Evolutionary conservation across 129 eudicot species (phyloP), one percentile per base, ranked within the genome.

Genomic region (Lactuca saligna): DNA sequence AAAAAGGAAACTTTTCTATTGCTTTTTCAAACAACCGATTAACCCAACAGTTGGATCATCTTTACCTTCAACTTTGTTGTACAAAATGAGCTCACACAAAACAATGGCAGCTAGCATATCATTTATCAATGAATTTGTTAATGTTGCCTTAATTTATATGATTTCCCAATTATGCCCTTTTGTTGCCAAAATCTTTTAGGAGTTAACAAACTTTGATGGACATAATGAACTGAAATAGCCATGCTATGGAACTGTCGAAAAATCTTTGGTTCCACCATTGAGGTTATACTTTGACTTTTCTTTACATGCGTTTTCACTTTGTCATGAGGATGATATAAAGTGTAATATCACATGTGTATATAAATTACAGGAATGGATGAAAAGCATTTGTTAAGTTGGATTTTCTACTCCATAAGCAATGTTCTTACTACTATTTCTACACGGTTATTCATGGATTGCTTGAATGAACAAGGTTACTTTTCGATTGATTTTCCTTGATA

Each of bases 191-290:
- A 85, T 93, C 17, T 89, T 89, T 74, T 93, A 97, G 99, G 89
- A 87, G 76, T 93, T 97, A 11, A 82, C 87, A 72, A 89, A 85
- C 34, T 93, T 93, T 71, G 92, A 93, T 63, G 99, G 99, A 41
- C 83, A 79, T 13, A 81, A 90, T 25, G 75, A 80, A 75, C 74
- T 53, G 70, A 77, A 59, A 6, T 97, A 93, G 79, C 99, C 99
- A 33, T 93, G 99, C 97, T 93, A 93, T 80, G 97, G 99, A 79
- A 89, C 95, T 63, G 88, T 38, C 93, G 87, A 73, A 88, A 80
- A 79, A 76, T 87, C 59, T 66, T 82, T 50, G 68, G 65, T 64
- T 72, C 83, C 61, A 72, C 69, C 69, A 87, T 93, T 83, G 88
- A 89, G 99, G 97, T 37, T 33, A 54, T 49, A 17, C 51, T 75